A percentile compares a stretch with the other conserved stretches of the same genome.
Evolutionary conservation across 2,329 filamentous ascomycete genomes (phyloP).

Genomic region (Clonostachys rhizophaga): DNA sequence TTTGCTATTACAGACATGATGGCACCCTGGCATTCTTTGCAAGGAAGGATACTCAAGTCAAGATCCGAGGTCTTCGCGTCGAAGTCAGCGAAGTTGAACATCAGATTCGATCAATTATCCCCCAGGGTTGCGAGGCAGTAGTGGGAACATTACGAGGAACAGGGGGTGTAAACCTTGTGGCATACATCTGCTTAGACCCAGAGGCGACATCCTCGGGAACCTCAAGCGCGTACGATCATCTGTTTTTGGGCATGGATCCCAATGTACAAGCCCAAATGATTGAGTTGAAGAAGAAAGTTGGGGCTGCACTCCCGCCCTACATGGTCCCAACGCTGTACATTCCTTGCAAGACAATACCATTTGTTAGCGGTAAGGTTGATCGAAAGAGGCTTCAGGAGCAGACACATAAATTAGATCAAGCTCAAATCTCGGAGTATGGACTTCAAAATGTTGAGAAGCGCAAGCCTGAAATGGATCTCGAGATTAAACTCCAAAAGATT

Average conservation of each 20-base stretch:
- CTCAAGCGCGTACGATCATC: too few relatives aligned
- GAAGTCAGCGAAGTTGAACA: neutral
- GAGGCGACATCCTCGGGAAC: too few relatives aligned
- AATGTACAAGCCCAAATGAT: too few relatives aligned
- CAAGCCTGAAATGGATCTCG: slow-evolving; percentile 8
- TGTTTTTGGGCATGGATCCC: too few relatives aligned
- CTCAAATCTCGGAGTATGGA: slow-evolving; percentile 8
- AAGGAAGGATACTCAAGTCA: slow-evolving; percentile 2
- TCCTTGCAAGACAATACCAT: slow-evolving; percentile 10
- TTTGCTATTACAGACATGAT: neutral
- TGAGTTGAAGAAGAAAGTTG: slow-evolving; percentile 1
- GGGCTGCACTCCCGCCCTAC: slow-evolving; percentile 7
- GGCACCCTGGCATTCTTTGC: neutral
- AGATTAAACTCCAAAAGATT: slow-evolving; percentile 23
- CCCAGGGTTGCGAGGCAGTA: too few relatives aligned
- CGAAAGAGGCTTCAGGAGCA: slow-evolving; percentile 3
- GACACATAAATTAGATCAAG: slow-evolving; percentile 1
- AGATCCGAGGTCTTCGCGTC: neutral
- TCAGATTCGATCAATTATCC: neutral
- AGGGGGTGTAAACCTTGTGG: too few relatives aligned
- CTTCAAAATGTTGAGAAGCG: slow-evolving; percentile 14
- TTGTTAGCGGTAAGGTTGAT: slow-evolving; percentile 8
- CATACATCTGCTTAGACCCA: too few relatives aligned
- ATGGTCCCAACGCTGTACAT: slow-evolving; percentile 12
- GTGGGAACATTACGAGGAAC: too few relatives aligned